These are phyloP conservation scores for Lachancea lanzarotensis DNA, from an alignment of 805 yeast genomes.

Conservation along the genomic window DNA sequence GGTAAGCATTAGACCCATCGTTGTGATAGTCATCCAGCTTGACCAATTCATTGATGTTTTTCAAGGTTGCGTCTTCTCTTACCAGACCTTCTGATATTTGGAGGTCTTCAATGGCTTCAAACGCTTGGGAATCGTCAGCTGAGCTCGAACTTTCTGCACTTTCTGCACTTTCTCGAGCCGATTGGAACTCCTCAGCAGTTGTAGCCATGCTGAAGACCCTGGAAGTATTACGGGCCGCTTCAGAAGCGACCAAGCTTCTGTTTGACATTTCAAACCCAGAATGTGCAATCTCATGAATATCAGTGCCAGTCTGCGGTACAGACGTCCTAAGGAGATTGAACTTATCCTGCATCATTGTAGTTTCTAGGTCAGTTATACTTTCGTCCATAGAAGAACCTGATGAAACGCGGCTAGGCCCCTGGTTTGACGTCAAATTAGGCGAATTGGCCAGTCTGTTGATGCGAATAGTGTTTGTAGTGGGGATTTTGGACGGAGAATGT, in stretches of 20 bases:
- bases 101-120: constrained; percentile 15
- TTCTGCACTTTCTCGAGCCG: constrained; percentile 16
- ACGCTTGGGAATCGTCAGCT: not conserved
- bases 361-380: constrained; percentile 17
- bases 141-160: constrained; percentile 1
- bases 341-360: constrained; percentile 15
- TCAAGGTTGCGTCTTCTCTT: constrained; percentile 7
- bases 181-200: constrained; percentile 21
- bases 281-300: no score
- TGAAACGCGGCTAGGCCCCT: constrained; percentile 18
- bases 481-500: constrained; percentile 24
- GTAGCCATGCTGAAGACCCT: constrained; percentile 24
- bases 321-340: constrained; percentile 13
- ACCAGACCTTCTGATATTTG: constrained; percentile 13
- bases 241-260: constrained; percentile 5
- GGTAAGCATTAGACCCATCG: not conserved
- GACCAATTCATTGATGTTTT: constrained; percentile 1
- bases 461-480: constrained; percentile 21
- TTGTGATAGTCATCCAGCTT: not conserved
- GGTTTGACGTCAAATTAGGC: constrained; percentile 7
- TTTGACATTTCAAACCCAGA: constrained; percentile 7
- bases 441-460: constrained; percentile 19
- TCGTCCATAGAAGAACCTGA: constrained; percentile 25
- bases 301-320: constrained; percentile 1
- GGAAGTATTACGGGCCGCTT: constrained; percentile 10